Conservation (phyloP, 169 alveolate genomes). For the Cryptosporidium felis region DNA sequence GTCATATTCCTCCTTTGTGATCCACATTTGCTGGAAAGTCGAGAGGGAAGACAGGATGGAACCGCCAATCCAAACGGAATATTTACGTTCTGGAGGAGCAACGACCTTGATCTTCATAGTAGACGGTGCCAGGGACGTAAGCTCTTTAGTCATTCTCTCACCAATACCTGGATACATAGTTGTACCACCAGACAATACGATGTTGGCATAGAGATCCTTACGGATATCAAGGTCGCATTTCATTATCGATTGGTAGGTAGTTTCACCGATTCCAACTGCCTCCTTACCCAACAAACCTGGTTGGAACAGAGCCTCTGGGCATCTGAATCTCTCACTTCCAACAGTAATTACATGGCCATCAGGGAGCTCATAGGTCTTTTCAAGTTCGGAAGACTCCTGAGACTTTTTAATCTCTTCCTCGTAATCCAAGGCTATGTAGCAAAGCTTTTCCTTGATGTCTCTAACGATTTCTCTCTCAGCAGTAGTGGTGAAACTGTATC, state of each 20-base stretch:
- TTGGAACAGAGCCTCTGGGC: slow-evolving; percentile 97
- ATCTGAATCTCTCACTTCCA: slow-evolving; percentile 94
- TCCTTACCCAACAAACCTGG: slow-evolving; percentile 94
- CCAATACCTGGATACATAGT: slow-evolving; percentile 96
- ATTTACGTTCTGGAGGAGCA: slow-evolving; percentile 98
- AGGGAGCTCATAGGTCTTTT: slow-evolving; percentile 97
- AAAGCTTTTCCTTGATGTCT: slow-evolving; percentile 96
- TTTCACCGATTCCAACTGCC: slow-evolving; percentile 94
- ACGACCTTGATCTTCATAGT: slow-evolving; percentile 96
- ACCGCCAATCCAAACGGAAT: slow-evolving; percentile 99
- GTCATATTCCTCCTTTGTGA: slow-evolving; percentile 97
- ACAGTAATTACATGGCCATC: slow-evolving; percentile 96
- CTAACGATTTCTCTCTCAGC: slow-evolving; percentile 98
- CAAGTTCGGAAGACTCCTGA: slow-evolving; percentile 89
- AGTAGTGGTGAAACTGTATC: slow-evolving; percentile 94
- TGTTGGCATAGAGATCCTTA: slow-evolving; percentile 93
- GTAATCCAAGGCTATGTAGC: slow-evolving; percentile 95
- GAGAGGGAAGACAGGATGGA: slow-evolving; percentile 94
- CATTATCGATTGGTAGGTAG: slow-evolving; percentile 94
- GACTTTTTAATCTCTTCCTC: slow-evolving; percentile 92
- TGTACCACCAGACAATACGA: slow-evolving; percentile 97
- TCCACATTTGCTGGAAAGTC: slow-evolving; percentile 98
- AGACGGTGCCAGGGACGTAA: slow-evolving; percentile 95
- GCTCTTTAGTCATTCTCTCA: slow-evolving; percentile 96
- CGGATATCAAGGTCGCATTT: slow-evolving; percentile 96